Evolutionary conservation across 768 basidiomycete species (phyloP), one percentile per base, ranked within the genome.

Genomic region (Leucosporidium yakuticum): DNA sequence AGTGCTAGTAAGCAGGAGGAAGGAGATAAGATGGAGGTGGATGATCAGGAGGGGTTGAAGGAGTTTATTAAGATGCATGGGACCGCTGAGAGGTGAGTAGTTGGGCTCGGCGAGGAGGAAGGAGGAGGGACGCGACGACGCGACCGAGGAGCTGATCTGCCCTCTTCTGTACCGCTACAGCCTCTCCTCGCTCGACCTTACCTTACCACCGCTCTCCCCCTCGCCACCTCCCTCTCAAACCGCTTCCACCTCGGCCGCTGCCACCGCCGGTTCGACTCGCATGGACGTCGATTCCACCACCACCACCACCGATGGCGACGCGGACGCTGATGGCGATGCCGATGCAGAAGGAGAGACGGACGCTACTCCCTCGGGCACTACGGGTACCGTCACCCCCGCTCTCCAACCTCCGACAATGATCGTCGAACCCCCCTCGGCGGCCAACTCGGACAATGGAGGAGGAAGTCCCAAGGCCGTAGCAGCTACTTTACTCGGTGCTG

Each of bases 301-400:
- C 27, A 29, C 53, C 6, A 54, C 15, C 19, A 11, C 58, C 34
- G 61, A 57, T 25, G 55, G 51, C 49, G 63, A 57, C 17, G 64
- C 66, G 19, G 66, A 71, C 39, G 66, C 55, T 2, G 69, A 62
- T 9, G 25, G 60, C 3, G 69, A 71, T 23, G 66, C 60, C 7
- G 66, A 71, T 4, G 63, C 55, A 17, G 69, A 68, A 39, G 67
- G 64, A 25, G 69, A 67, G 25, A 65, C 64, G 36, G 69, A 71
- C 27, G 53, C 53, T 12, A 29, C 53, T 15, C 53, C 31, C 53
- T 31, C 53, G 54, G 62, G 60, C 32, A 63, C 64, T 32, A 63
- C 67, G 4, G 56, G 60, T 5, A 62, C 70, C 31, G 63, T 59
- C 25, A 50, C 69, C 3, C 66, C 64, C 29, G 69, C 67, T 0